These are phyloP conservation scores for Starmerella scarabaei DNA, from an alignment of 805 yeast genomes.

Conservation along the genomic window DNA sequence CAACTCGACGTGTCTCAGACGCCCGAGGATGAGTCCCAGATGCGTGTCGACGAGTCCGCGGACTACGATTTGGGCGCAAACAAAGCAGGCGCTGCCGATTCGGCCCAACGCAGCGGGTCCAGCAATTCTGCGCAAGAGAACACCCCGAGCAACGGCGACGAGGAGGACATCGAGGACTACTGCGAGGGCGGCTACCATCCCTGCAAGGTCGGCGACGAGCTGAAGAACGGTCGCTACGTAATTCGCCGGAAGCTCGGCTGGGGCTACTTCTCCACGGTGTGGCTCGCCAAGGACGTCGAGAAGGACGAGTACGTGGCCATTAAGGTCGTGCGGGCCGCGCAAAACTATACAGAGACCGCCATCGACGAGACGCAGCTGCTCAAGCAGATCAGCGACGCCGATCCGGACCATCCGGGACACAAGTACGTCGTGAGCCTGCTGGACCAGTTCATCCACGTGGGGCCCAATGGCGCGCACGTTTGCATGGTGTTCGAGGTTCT, in stretches of 20 bases:
- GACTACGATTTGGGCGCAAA: too few relatives aligned
- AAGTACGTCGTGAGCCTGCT: conserved; percentile 64
- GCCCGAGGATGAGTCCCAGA: too few relatives aligned
- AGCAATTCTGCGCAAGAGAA: too few relatives aligned
- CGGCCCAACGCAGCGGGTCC: too few relatives aligned
- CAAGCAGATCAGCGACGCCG: conserved; percentile 47
- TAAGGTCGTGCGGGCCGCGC: conserved; percentile 85
- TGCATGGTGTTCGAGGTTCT: conserved; percentile 96
- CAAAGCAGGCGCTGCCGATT: too few relatives aligned
- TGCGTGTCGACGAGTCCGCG: too few relatives aligned
- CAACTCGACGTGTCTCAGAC: too few relatives aligned
- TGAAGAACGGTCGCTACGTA: conserved; percentile 61
- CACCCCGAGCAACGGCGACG: too few relatives aligned
- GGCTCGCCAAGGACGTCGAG: conserved; percentile 61
- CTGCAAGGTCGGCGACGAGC: conserved; percentile 73
- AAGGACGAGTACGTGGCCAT: conserved; percentile 71
- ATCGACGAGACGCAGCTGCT: conserved; percentile 79
- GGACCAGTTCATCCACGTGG: conserved; percentile 74
- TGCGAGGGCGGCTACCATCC: conserved; percentile 94
- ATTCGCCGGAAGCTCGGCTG: conserved; percentile 88
- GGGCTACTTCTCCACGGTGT: conserved; percentile 97
- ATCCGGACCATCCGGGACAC: conserved; percentile 65
- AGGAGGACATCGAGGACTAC: conserved; percentile 78
- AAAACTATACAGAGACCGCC: conserved; percentile 86
- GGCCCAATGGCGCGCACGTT: conserved; percentile 85